These are phyloP conservation scores for Pugionium dolabratum DNA, from an alignment of 345 rosid species.

Conservation along the genomic window DNA sequence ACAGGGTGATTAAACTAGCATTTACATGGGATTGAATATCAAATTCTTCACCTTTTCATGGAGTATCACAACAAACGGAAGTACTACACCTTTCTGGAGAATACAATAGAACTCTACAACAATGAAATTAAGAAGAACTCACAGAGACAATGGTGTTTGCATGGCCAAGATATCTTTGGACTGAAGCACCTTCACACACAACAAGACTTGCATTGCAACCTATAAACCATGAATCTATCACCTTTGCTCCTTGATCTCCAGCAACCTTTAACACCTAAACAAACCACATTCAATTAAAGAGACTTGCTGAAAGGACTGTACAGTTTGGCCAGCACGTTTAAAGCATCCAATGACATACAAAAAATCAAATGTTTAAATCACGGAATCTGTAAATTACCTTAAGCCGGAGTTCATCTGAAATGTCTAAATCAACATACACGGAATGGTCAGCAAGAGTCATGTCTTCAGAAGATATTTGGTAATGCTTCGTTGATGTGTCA, in stretches of 20 bases:
- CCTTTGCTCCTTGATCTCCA: constrained; percentile 63
- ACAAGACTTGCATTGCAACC: constrained; percentile 76
- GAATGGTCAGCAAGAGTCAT: constrained; percentile 51
- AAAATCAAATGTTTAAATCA: neutral
- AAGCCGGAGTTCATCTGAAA: constrained; percentile 61
- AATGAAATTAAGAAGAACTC: constrained; percentile 46
- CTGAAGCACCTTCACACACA: constrained; percentile 82
- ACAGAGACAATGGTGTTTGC: constrained; percentile 74
- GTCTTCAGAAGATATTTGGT: constrained; percentile 43
- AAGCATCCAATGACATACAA: constrained; percentile 11
- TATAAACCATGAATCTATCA: constrained; percentile 67
- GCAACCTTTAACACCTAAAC: constrained; percentile 68
- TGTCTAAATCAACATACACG: constrained; percentile 64
- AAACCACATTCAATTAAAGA: constrained; percentile 19
- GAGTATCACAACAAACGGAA: neutral
- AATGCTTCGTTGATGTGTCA: constrained; percentile 43
- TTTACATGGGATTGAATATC: neutral
- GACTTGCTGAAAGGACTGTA: constrained; percentile 3
- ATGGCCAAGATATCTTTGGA: constrained; percentile 73
- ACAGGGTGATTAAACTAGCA: constrained; percentile 4
- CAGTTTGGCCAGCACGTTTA: neutral
- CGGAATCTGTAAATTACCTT: constrained; percentile 54
- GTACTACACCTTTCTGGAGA: neutral
- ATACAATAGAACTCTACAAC: neutral
- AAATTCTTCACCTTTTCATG: neutral